Evolutionary conservation across 805 yeast genomes (phyloP).

Genomic region (Debaryomyces maramus): DNA sequence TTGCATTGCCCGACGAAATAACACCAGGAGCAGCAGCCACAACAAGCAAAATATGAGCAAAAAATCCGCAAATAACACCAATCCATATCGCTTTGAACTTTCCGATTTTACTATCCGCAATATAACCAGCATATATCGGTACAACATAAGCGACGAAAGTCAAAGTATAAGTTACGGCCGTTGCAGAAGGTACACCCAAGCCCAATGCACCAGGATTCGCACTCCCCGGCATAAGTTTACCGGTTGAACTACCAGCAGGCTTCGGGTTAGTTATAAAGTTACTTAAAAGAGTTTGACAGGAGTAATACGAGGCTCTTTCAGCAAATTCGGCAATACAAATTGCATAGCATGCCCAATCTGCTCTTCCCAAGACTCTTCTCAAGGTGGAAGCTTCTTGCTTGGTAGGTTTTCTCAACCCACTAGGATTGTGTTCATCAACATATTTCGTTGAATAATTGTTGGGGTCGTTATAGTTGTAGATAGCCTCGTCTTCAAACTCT

Average conservation of each 20-base stretch:
- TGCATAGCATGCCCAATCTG: slow-evolving; percentile 50
- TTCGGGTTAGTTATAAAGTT: slow-evolving; percentile 53
- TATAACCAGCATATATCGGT: slow-evolving; percentile 52
- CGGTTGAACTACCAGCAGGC: slow-evolving; percentile 49
- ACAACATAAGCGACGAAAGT: slow-evolving; percentile 50
- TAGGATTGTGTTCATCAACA: slow-evolving; percentile 36
- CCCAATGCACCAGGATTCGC: slow-evolving; percentile 53
- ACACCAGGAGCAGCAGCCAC: slow-evolving; percentile 49
- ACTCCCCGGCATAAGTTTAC: slow-evolving; percentile 26
- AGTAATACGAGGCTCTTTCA: slow-evolving; percentile 57
- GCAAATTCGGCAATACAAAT: slow-evolving; percentile 54
- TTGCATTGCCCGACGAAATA: slow-evolving; percentile 34
- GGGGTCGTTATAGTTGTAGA: slow-evolving; percentile 23
- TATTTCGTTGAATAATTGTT: slow-evolving; percentile 21
- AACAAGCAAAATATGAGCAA: slow-evolving; percentile 49
- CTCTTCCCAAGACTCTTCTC: slow-evolving; percentile 45
- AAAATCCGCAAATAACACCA: slow-evolving; percentile 47
- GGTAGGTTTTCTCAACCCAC: slow-evolving; percentile 37
- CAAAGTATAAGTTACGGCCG: slow-evolving; percentile 47
- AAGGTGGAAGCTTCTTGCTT: slow-evolving; percentile 23
- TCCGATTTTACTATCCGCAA: slow-evolving; percentile 51
- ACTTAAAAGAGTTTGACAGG: slow-evolving; percentile 43
- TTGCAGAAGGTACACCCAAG: slow-evolving; percentile 46
- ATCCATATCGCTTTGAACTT: slow-evolving; percentile 49
- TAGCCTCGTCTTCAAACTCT: slow-evolving; percentile 4